Conservation (phyloP, 768 basidiomycete genomes). For the Xanthoconium stramineum region DNA sequence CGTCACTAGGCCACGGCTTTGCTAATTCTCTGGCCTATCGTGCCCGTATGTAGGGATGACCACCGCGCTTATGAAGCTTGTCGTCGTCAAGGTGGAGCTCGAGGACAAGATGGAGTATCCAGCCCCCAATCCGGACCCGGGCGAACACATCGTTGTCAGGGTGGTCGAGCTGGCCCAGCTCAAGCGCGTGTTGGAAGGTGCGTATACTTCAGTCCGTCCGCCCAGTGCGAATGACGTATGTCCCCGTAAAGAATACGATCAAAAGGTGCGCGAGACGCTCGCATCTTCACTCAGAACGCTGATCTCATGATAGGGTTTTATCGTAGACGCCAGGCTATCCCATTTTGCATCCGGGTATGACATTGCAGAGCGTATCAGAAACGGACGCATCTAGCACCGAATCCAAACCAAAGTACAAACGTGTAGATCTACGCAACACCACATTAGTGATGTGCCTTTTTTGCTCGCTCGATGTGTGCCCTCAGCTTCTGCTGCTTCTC, state of each 20-base stretch:
- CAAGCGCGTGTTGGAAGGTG: constrained; percentile 63
- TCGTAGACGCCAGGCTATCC: constrained; percentile 74
- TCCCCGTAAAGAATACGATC: constrained; percentile 50
- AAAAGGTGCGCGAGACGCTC: constrained; percentile 41
- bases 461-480: constrained; percentile 70
- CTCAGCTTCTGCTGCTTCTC: constrained; percentile 80
- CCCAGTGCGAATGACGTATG: not conserved
- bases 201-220: constrained; percentile 15
- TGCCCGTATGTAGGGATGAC: constrained; percentile 70
- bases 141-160: constrained; percentile 77
- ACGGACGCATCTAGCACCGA: constrained; percentile 23
- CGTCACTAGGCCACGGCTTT: too few species aligned
- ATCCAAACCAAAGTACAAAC: not conserved
- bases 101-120: constrained; percentile 67
- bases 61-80: constrained; percentile 88
- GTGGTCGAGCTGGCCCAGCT: constrained; percentile 69
- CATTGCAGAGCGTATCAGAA: constrained; percentile 42
- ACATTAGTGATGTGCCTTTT: constrained; percentile 41
- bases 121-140: constrained; percentile 73
- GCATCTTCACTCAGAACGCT: not conserved
- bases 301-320: constrained; percentile 44
- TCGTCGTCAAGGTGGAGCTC: constrained; percentile 66
- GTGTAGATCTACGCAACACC: not conserved
- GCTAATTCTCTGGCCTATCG: not conserved
- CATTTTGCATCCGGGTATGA: constrained; percentile 72